These are phyloP conservation scores for Diaporthe citrichinensis DNA, from an alignment of 2,329 filamentous ascomycete genomes.

Conservation along the genomic window DNA sequence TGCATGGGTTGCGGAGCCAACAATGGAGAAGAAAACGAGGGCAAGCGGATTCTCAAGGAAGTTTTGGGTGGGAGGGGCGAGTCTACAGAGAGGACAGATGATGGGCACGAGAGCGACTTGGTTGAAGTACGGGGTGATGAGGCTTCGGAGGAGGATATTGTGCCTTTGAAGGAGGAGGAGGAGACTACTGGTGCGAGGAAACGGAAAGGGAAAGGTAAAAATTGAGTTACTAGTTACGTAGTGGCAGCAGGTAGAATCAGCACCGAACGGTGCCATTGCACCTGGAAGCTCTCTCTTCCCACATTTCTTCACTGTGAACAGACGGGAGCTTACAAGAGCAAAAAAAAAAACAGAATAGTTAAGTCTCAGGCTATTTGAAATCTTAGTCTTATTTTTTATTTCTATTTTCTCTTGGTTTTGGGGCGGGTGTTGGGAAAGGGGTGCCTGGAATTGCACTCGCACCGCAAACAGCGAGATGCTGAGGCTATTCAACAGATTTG, in stretches of 20 bases:
- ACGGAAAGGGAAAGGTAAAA: slow-evolving; percentile 25
- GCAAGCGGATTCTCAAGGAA: slow-evolving; percentile 78
- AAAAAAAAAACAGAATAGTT: not conserved
- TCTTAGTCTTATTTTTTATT: not conserved
- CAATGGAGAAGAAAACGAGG: slow-evolving; percentile 88
- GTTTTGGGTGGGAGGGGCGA: slow-evolving; percentile 59
- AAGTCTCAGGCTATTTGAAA: not conserved
- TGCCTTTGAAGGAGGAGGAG: slow-evolving; percentile 20
- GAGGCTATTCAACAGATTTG: not conserved
- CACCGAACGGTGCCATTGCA: not conserved
- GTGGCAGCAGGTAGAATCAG: not conserved
- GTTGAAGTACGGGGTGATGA: slow-evolving; percentile 35
- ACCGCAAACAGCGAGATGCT: not conserved
- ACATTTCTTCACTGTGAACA: not conserved
- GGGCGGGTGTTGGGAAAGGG: not conserved
- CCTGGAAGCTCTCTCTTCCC: too few relatives aligned
- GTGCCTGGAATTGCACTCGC: too few relatives aligned
- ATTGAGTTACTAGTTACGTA: not conserved
- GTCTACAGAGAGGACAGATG: slow-evolving; percentile 41
- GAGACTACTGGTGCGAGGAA: slow-evolving; percentile 7
- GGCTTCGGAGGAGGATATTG: slow-evolving; percentile 1
- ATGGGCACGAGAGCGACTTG: slow-evolving; percentile 40
- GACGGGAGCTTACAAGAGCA: not conserved
- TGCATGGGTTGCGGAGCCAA: slow-evolving; percentile 86
- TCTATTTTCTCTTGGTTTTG: not conserved